Evolutionary conservation across 129 eudicot species (phyloP).

Genomic region (Flaveria sonorensis): DNA sequence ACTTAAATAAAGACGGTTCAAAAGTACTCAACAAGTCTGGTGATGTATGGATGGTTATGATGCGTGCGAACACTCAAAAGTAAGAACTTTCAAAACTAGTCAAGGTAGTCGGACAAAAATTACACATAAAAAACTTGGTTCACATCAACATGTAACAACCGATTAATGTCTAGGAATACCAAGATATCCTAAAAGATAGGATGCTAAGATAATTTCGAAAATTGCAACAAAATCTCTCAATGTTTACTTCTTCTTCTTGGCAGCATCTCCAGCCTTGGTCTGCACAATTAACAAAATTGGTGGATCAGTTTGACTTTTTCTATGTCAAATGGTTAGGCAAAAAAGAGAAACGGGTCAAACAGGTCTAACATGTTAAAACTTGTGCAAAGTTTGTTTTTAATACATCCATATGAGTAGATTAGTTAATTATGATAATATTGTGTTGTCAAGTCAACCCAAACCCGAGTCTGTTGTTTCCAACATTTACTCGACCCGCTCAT

Average conservation of each 20-base stretch:
- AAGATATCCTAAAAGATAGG: constrained; percentile 11
- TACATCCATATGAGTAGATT: background rate
- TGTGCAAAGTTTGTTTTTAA: background rate
- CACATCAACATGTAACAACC: constrained; percentile 21
- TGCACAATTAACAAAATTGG: constrained; percentile 29
- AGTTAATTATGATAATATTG: no score
- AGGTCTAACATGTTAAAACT: background rate
- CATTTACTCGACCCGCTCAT: background rate
- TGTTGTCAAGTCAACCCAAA: no score
- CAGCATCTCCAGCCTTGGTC: constrained; percentile 89
- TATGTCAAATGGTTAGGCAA: no score
- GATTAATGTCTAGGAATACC: constrained; percentile 22
- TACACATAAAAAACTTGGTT: background rate
- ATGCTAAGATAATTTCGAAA: constrained; percentile 16
- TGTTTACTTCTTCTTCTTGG: constrained; percentile 79
- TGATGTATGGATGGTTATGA: no score
- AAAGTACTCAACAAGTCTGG: no score
- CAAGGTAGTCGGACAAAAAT: no score
- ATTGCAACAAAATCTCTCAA: constrained; percentile 22
- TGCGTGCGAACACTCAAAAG: no score
- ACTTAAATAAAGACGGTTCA: no score
- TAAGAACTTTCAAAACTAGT: no score
- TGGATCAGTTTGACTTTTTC: background rate
- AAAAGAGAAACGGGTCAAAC: background rate
- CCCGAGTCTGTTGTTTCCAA: background rate